Conservation (phyloP, 306 rosid genomes). For the Lithocarpus polystachyus region DNA sequence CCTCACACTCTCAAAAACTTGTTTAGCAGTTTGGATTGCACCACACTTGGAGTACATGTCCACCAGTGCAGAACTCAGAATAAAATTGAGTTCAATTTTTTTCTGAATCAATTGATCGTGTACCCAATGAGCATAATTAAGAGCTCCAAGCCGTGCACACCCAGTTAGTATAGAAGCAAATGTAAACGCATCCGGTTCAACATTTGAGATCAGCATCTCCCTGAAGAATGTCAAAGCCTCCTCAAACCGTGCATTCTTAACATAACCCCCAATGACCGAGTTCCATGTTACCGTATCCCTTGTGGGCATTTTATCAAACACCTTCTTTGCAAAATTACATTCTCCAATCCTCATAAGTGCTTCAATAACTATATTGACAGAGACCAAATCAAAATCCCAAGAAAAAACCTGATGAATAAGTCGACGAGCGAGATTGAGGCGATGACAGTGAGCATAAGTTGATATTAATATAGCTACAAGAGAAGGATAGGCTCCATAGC, state of each 20-base stretch:
- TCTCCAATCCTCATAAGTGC: conserved; percentile 41
- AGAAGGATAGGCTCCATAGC: conserved; percentile 58
- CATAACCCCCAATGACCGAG: conserved; percentile 59
- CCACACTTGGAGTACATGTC: conserved; percentile 74
- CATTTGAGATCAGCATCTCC: conserved; percentile 34
- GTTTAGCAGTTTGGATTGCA: conserved; percentile 47
- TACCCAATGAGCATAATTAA: conserved; percentile 52
- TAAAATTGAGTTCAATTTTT: conserved; percentile 45
- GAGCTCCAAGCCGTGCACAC: conserved; percentile 61
- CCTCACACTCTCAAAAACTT: conserved; percentile 34
- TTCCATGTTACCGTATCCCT: conserved; percentile 69
- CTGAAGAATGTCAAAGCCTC: conserved; percentile 44
- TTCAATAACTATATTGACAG: conserved; percentile 39
- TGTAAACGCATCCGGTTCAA: conserved; percentile 66
- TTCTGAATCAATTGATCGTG: conserved; percentile 53
- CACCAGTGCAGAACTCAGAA: conserved; percentile 55
- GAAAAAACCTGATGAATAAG: conserved; percentile 26
- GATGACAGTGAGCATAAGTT: conserved; percentile 34
- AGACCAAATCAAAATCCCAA: conserved; percentile 17
- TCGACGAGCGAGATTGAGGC: conserved; percentile 21
- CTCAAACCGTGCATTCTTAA: conserved; percentile 38
- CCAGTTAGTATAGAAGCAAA: conserved; percentile 59
- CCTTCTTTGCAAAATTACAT: conserved; percentile 47
- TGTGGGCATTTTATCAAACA: conserved; percentile 42
- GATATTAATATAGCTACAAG: conserved; percentile 48